These are phyloP conservation scores for Polyporus tsugae DNA, from an alignment of 1,284 basidiomycete species.

Conservation along the genomic window DNA sequence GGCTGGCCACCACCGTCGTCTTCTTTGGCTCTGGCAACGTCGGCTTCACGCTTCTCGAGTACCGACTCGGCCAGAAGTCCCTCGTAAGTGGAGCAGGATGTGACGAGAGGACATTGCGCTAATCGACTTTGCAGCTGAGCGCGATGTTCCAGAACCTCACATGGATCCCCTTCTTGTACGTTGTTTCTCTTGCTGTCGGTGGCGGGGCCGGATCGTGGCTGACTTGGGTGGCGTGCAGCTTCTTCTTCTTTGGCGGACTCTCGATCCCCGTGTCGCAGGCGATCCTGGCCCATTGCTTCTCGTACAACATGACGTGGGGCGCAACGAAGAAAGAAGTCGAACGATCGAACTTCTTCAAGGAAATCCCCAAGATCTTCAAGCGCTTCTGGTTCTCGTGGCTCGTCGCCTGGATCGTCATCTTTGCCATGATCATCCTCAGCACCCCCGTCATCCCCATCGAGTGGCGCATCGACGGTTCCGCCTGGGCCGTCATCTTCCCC, in stretches of 20 bases:
- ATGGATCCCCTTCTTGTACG: conserved; percentile 58
- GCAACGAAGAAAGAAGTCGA: conserved; percentile 58
- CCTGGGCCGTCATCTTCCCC: conserved; percentile 55
- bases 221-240: conserved; percentile 42
- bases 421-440: conserved; percentile 49
- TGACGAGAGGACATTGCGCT: background rate
- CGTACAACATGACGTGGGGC: conserved; percentile 64
- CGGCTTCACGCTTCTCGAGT: conserved; percentile 56
- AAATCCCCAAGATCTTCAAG: conserved; percentile 61
- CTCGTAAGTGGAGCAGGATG: conserved; percentile 33
- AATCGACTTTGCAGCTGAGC: conserved; percentile 35
- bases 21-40: conserved; percentile 59
- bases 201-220: conserved; percentile 15
- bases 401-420: conserved; percentile 51
- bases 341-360: conserved; percentile 66
- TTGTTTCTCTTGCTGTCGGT: conserved; percentile 19
- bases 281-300: conserved; percentile 59
- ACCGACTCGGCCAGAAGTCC: conserved; percentile 52
- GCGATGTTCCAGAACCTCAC: conserved; percentile 52
- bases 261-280: conserved; percentile 56
- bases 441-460: conserved; percentile 50
- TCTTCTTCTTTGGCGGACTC: conserved; percentile 65
- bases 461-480: conserved; percentile 53
- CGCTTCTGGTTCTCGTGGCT: conserved; percentile 56
- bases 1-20: conserved; percentile 59